Evolutionary conservation across 176 grass and related monocot species (phyloP), one percentile per base, ranked within the genome.

Genomic region (Oryza punctata): DNA sequence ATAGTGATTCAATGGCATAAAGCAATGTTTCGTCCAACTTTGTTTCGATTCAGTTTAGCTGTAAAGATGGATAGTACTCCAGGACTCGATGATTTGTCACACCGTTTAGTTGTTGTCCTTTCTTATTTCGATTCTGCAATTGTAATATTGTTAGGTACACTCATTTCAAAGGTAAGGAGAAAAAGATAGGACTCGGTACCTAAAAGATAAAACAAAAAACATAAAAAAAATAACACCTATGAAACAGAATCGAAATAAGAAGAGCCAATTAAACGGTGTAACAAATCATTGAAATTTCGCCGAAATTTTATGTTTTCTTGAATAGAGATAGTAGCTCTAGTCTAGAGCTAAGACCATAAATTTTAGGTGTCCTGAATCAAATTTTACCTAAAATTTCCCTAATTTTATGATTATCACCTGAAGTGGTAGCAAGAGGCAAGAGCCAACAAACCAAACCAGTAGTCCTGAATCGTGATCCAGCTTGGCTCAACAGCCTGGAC

Each of bases 401-500:
- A 54, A 19, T 19, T 7, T 54, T 18, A 57, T 8, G 3, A 6
- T 57, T 7, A n/a, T 57, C 52, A n/a, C 52, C 18, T 57, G 18
- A 57, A 57, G 50, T 54, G 50, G 50, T 54, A 7, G 50, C 18
- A 54, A 54, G 6, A 1, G 7, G 7, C 37, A 38, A 8, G 37
- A 38, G 37, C 50, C 33, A 54, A 54, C 18, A 52, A 33, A 33
- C 16, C 49, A 19, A 19, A 19, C 57, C 57, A 2, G 23, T 27
- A 45, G 26, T 4, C 65, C 15, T 57, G 50, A 18, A 65, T 19
- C 25, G 46, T 23, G 24, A 1, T 64, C 28, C 45, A 61, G 67
- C 43, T 66, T 76, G 26, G 26, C 26, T 76, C 35, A 72, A 72
- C 69, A 83, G 44, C 19, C 67, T 84, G 52, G 67, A 37, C 65